Base-by-base conservation (phyloP, 1,284 basidiomycete species). In the Cerioporus squamosus region DNA sequence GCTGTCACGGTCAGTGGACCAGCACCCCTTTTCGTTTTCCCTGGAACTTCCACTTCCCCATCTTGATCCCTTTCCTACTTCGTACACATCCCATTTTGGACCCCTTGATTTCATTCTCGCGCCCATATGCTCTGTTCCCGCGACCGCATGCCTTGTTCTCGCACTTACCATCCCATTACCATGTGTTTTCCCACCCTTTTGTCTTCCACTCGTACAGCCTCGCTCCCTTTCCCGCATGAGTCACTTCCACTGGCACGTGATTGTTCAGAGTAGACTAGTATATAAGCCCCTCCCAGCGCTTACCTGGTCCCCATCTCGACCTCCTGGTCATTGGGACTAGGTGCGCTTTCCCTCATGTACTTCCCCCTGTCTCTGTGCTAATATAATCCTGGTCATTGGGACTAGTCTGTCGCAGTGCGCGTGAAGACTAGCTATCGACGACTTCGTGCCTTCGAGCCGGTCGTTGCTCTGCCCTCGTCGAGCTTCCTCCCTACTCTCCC, bases 241-340 rank as follows among this genome's bases (percentile, higher is more conserved):
- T 15, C 39, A 5, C 18, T 40, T 18, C 18, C 39, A 40, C 39
- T 18, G 14, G 39, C 39, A 40, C 39, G 39, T 40, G 39, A 40
- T 40, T 40, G 39, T 40, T 15, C 14, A 40, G 39, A 40, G 39
- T 15, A 40, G 39, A 18, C 6, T 46, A 17, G 44, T 46, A 46
- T 46, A 46, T 46, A 46, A 46, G 26, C 23, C 14, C 44, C 26
- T 23, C 24, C 6, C 24, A 29, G 26, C 9, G 18, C n/a, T 24
- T 29, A 23, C 44, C 44, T 46, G 26, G 44, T 46, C 44, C 44
- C 44, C 24, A 46, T 46, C 44, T 46, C 44, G 44, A 46, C 44
- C 44, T 46, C 44, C 24, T 46, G 44, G 44, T 46, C 44, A 46
- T 46, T 46, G 44, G 44, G 44, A 46, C 44, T 46, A 46, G 44